Evolutionary conservation across 164 flowering plant species (phyloP).

Genomic region (Chloranthus sessilifolius): DNA sequence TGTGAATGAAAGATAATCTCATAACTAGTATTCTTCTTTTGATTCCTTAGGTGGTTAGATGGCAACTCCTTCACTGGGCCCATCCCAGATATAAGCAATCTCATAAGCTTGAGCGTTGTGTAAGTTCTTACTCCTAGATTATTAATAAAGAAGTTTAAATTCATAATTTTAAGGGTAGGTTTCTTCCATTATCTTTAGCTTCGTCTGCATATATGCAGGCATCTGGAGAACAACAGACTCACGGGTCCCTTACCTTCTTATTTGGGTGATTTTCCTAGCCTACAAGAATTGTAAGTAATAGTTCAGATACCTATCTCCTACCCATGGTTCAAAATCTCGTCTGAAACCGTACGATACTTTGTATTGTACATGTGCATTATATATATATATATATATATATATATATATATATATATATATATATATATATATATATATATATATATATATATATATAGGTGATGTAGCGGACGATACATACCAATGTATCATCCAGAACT

Average conservation of each 20-base stretch:
- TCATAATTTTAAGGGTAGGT: not conserved
- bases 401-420: too few species aligned
- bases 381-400: too few species aligned
- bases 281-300: slow-evolving; percentile 68
- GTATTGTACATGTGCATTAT: too few species aligned
- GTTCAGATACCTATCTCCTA: not conserved
- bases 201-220: slow-evolving; percentile 49
- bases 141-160: not conserved
- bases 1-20: not conserved
- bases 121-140: slow-evolving; percentile 31
- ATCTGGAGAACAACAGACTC: slow-evolving; percentile 79
- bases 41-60: slow-evolving; percentile 64
- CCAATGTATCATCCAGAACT: too few species aligned
- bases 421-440: too few species aligned
- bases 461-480: too few species aligned
- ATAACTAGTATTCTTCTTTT: slow-evolving; percentile 7
- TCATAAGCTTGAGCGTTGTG: slow-evolving; percentile 56
- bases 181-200: slow-evolving; percentile 2
- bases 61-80: slow-evolving; percentile 61
- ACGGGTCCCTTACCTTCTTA: slow-evolving; percentile 71
- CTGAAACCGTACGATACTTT: too few species aligned
- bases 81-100: slow-evolving; percentile 78
- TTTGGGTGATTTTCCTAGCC: slow-evolving; percentile 61
- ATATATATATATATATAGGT: too few species aligned
- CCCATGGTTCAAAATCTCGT: too few species aligned